Percentiles rank a stretch among this genome's conserved stretches.
Evolutionary conservation across 805 yeast genomes (phyloP).

Genomic region (Metschnikowia vanudenii): DNA sequence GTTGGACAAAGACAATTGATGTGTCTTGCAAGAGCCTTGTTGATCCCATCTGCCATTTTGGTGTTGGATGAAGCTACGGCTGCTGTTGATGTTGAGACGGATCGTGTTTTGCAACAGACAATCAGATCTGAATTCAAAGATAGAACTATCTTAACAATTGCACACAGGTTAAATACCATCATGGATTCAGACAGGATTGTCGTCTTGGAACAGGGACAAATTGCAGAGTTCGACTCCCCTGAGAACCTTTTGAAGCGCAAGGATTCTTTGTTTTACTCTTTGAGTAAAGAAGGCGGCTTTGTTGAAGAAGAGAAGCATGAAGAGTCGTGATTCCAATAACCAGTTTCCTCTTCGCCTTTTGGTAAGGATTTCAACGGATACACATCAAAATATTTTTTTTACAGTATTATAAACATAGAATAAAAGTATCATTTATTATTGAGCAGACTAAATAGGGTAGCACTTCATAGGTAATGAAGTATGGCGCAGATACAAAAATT

Average conservation of each 20-base stretch:
- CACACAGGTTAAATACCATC: constrained; percentile 80
- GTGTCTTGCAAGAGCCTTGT: constrained; percentile 78
- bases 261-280: constrained; percentile 70
- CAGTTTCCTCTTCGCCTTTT: too few relatives aligned
- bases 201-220: constrained; percentile 71
- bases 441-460: background rate
- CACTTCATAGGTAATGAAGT: background rate
- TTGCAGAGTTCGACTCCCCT: constrained; percentile 77
- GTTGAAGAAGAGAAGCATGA: constrained; percentile 24
- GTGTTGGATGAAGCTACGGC: constrained; percentile 87
- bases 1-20: constrained; percentile 56
- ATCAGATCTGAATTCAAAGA: constrained; percentile 72
- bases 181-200: constrained; percentile 77
- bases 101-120: constrained; percentile 71
- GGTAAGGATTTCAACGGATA: background rate
- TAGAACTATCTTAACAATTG: constrained; percentile 79
- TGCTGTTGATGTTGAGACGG: constrained; percentile 85
- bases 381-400: background rate
- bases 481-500: too few relatives aligned
- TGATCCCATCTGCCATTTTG: constrained; percentile 57
- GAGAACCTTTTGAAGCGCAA: constrained; percentile 60
- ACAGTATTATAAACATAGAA: background rate
- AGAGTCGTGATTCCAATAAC: constrained; percentile 1
- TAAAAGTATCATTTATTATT: background rate
- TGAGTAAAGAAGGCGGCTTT: constrained; percentile 81